phyloP scores from a whole-genome alignment of 805 yeast genomes.

The Yarrowia bubula region DNA sequence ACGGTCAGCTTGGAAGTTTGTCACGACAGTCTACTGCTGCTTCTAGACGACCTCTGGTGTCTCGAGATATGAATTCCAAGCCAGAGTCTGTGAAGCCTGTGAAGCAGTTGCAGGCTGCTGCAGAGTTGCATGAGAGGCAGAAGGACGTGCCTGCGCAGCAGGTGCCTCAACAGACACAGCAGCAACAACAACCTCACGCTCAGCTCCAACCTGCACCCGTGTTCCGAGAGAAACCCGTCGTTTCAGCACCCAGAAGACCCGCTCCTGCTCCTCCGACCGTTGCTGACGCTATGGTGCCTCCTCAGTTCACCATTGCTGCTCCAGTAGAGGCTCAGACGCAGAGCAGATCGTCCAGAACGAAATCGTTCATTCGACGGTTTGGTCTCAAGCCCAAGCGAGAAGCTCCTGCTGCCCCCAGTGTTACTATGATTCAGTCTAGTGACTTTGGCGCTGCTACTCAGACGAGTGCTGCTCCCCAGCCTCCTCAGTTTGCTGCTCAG shows the following conservation, averaged over 20 bases:
- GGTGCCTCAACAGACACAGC: neutral
- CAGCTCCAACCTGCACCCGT: constrained; percentile 16
- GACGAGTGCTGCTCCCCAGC: neutral
- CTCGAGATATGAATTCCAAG: constrained; percentile 1
- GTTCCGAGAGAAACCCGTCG: constrained; percentile 16
- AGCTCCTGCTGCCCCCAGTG: constrained; percentile 24
- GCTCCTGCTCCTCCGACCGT: constrained; percentile 20
- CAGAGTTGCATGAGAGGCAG: neutral
- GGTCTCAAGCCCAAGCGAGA: constrained; percentile 23
- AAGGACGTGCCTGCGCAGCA: neutral
- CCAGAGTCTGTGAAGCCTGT: constrained; percentile 10
- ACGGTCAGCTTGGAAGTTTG: constrained; percentile 10
- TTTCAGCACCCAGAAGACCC: constrained; percentile 1
- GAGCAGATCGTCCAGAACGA: constrained; percentile 15
- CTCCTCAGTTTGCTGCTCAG: neutral
- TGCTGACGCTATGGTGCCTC: neutral
- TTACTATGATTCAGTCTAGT: constrained; percentile 26
- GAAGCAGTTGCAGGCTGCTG: constrained; percentile 5
- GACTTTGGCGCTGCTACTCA: constrained; percentile 1
- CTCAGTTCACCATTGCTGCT: neutral
- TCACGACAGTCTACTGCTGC: neutral
- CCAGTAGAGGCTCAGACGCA: neutral
- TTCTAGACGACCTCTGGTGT: constrained; percentile 16
- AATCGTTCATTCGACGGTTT: constrained; percentile 25
- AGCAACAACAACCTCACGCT: neutral